Evolutionary conservation across 2,329 filamentous ascomycete species (phyloP).

Genomic region (Xylaria sp.): DNA sequence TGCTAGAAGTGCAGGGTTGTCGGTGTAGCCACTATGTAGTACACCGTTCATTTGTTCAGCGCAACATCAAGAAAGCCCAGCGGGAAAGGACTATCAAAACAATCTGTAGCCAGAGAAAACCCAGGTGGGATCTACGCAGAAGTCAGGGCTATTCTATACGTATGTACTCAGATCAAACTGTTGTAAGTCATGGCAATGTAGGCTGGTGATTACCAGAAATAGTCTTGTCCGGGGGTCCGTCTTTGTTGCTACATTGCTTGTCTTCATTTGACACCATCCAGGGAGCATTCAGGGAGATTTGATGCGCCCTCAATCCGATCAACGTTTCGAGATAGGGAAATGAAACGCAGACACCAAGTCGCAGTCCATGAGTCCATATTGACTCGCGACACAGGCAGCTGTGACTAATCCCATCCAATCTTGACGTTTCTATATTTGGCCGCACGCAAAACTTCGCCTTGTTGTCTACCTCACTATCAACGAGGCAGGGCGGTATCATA

Average conservation of each 20-base stretch:
- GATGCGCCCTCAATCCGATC: conserved; percentile 14
- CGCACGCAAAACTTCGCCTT: conserved; percentile 26
- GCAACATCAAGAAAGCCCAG: too few relatives aligned
- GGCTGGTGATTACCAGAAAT: background rate
- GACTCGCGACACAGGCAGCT: conserved; percentile 2
- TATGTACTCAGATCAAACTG: too few relatives aligned
- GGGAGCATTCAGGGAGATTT: conserved; percentile 12
- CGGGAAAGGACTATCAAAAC: too few relatives aligned
- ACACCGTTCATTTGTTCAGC: too few relatives aligned
- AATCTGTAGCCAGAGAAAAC: too few relatives aligned
- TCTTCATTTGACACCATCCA: conserved; percentile 12
- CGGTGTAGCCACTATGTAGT: too few relatives aligned
- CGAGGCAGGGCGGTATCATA: conserved; percentile 1
- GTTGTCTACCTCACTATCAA: conserved; percentile 7
- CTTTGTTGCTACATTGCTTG: conserved; percentile 10
- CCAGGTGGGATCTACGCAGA: too few relatives aligned
- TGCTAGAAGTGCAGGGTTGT: background rate
- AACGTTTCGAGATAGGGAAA: conserved; percentile 21
- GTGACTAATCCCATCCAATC: conserved; percentile 9
- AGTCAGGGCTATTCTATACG: too few relatives aligned
- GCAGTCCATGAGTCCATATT: background rate
- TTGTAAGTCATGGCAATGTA: background rate
- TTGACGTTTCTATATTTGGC: conserved; percentile 29
- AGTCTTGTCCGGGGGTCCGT: conserved; percentile 9
- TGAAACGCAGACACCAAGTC: conserved; percentile 17